Evolutionary conservation across 1,284 basidiomycete species (phyloP).

Genomic region (Omphalotus olearius): DNA sequence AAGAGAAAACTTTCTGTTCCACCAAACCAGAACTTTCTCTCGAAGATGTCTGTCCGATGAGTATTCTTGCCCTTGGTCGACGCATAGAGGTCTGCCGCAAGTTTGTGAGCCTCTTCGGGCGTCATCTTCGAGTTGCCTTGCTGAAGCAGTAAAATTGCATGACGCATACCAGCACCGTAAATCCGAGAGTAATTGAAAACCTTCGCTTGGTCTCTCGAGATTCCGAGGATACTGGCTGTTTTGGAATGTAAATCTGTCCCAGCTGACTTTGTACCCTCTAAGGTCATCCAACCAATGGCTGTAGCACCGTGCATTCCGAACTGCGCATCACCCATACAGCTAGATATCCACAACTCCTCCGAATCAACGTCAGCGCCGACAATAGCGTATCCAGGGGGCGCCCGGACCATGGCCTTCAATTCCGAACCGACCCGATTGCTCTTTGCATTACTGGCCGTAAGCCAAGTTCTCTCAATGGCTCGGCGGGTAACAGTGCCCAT

Average conservation of each 20-base stretch:
- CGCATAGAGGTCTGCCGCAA: slow-evolving; percentile 86
- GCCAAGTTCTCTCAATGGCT: slow-evolving; percentile 97
- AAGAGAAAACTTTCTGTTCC: slow-evolving; percentile 98
- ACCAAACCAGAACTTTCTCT: slow-evolving; percentile 92
- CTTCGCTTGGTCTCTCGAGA: slow-evolving; percentile 93
- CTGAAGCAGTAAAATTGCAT: slow-evolving; percentile 86
- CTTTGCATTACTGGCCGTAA: slow-evolving; percentile 98
- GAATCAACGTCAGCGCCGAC: slow-evolving; percentile 99
- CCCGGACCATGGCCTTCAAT: slow-evolving; percentile 95
- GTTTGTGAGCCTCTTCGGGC: slow-evolving; percentile 73
- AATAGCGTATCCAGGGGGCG: slow-evolving; percentile 90
- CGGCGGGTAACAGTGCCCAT: slow-evolving; percentile 99
- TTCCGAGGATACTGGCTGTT: slow-evolving; percentile 91
- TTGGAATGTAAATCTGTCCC: slow-evolving; percentile 98
- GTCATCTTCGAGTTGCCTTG: slow-evolving; percentile 85
- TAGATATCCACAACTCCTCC: slow-evolving; percentile 99
- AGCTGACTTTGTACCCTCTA: slow-evolving; percentile 95
- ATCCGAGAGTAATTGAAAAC: slow-evolving; percentile 99
- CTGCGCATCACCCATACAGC: slow-evolving; percentile 98
- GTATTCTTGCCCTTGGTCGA: slow-evolving; percentile 93
- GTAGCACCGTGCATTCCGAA: slow-evolving; percentile 97
- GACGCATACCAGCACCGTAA: slow-evolving; percentile 95
- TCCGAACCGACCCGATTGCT: slow-evolving; percentile 96
- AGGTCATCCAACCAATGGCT: slow-evolving; percentile 99
- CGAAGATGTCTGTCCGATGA: slow-evolving; percentile 64